Conservation (phyloP, 495 filamentous ascomycete genomes). For the Aspergillus sparsus region DNA sequence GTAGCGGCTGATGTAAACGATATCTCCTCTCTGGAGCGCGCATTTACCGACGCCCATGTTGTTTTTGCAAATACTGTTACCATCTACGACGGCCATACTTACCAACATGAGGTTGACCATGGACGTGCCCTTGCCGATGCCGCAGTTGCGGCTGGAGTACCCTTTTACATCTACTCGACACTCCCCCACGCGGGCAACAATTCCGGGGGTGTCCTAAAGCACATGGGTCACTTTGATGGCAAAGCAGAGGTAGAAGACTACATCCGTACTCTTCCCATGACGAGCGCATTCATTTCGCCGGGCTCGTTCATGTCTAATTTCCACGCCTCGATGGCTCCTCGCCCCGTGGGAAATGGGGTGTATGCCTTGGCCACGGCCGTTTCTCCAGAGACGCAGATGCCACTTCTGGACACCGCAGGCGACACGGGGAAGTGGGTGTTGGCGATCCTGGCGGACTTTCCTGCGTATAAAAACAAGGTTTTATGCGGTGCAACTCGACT, state of each 20-base stretch:
- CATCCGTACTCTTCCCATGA: slow-evolving; percentile 42
- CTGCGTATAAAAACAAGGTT: slow-evolving; percentile 50
- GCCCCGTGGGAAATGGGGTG: slow-evolving; percentile 21
- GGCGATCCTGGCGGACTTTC: slow-evolving; percentile 52
- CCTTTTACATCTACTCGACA: slow-evolving; percentile 51
- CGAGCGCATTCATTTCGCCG: slow-evolving; percentile 45
- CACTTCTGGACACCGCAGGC: slow-evolving; percentile 45
- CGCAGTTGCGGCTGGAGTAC: slow-evolving; percentile 39
- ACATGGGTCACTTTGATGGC: slow-evolving; percentile 40
- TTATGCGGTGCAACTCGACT: slow-evolving; percentile 42
- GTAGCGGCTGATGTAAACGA: slow-evolving; percentile 39
- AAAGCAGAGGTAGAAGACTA: slow-evolving; percentile 36
- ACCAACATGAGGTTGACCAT: slow-evolving; percentile 37
- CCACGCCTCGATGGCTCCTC: slow-evolving; percentile 17
- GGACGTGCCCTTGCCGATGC: slow-evolving; percentile 47
- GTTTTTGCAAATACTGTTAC: slow-evolving; percentile 50
- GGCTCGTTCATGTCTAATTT: slow-evolving; percentile 57
- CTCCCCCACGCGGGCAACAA: slow-evolving; percentile 32
- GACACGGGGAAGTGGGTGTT: slow-evolving; percentile 56
- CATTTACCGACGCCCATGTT: slow-evolving; percentile 44
- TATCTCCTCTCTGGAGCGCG: slow-evolving; percentile 37
- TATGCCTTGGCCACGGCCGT: slow-evolving; percentile 28
- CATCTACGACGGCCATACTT: slow-evolving; percentile 29
- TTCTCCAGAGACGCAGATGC: slow-evolving; percentile 36
- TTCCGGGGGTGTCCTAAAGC: background rate